A percentile compares a stretch with the other conserved stretches of the same genome.
Conservation (phyloP, 1,284 basidiomycete species). For the Cutaneotrichosporon sp. region DNA sequence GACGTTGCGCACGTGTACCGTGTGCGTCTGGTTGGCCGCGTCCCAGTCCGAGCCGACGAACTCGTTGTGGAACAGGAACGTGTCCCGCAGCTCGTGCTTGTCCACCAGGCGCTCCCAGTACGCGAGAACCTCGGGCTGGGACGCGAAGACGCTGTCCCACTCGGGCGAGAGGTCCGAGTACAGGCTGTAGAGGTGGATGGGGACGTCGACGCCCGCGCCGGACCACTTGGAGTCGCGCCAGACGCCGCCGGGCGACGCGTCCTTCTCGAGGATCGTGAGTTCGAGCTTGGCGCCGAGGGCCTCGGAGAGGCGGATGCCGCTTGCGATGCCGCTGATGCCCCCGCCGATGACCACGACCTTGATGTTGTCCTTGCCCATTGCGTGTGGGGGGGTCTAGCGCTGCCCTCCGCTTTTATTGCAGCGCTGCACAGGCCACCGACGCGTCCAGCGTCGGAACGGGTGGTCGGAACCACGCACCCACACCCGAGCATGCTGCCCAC, state of each 20-base stretch:
- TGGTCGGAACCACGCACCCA: too few relatives aligned
- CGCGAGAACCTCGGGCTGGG: slow-evolving; percentile 25
- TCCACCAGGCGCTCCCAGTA: slow-evolving; percentile 33
- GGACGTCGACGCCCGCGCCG: slow-evolving; percentile 35
- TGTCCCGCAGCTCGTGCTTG: slow-evolving; percentile 17
- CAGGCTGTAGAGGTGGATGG: slow-evolving; percentile 35
- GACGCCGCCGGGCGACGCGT: slow-evolving; percentile 28
- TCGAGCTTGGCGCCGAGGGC: slow-evolving; percentile 27
- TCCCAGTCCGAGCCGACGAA: slow-evolving; percentile 31
- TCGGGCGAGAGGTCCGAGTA: slow-evolving; percentile 28
- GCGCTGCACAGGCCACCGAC: too few relatives aligned
- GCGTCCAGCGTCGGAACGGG: too few relatives aligned
- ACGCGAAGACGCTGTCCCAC: slow-evolving; percentile 20
- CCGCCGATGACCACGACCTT: slow-evolving; percentile 26
- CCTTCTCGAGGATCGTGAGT: slow-evolving; percentile 34
- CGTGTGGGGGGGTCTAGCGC: too few relatives aligned
- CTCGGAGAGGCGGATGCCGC: slow-evolving; percentile 30
- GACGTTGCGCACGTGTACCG: slow-evolving; percentile 18
- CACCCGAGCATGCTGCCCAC: too few relatives aligned
- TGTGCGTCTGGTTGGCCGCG: slow-evolving; percentile 23
- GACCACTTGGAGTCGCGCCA: slow-evolving; percentile 38
- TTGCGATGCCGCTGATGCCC: slow-evolving; percentile 35
- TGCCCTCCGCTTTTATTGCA: too few relatives aligned
- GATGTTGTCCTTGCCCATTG: neutral
- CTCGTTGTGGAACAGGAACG: slow-evolving; percentile 26